Base-by-base conservation (phyloP, 257 asterid species). In the Euphrasia confusa region DNA sequence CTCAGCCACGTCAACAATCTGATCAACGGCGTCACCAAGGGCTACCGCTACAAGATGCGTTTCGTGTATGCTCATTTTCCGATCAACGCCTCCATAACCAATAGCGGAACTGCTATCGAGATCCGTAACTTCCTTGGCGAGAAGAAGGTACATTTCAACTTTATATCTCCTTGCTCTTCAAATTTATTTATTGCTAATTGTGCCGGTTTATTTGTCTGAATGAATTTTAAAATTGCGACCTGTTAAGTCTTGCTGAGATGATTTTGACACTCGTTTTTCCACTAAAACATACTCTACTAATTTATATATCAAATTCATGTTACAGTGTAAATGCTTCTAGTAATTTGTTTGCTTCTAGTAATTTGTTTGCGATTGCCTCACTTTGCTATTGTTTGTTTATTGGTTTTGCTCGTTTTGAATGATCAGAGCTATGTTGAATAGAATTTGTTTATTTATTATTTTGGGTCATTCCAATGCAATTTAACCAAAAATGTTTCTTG, bases 1-100 rank as follows among this genome's bases (percentile, higher is more conserved):
- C 56, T 50, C 27, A 50, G 56, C 10, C 56, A 50, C 56, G 56
- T 50, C 56, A 50, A 18, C 28, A 50, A 50, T 18, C 56, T 50
- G 28, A 50, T 50, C 56, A 50, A 50, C 28, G 56, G 56, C 56
- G 56, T 50, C 28, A 50, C 56, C 27, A 50, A 50, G 56, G 56
- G 56, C 12, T 50, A 17, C 10, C 56, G 56, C 12, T 50, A 50
- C 56, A 50, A 50, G 56, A 50, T 50, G 56, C 56, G 56, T 50
- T 50, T 50, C 10, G 56, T 50, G 56, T 50, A 50, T 8, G 56
- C 56, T 50, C 56, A 50, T 28, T 50, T 50, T 50, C 56, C 56
- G 28, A 50, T 50, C 56, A 50, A 50, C 28, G 56, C 56, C 24
- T 50, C 56, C 30, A 50, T 50, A 5, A 18, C 56, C 24, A 18